Percentiles rank a stretch among this genome's conserved stretches.
Conservation (phyloP, 2,329 filamentous ascomycete genomes). For the Lachnum nothofagi region DNA sequence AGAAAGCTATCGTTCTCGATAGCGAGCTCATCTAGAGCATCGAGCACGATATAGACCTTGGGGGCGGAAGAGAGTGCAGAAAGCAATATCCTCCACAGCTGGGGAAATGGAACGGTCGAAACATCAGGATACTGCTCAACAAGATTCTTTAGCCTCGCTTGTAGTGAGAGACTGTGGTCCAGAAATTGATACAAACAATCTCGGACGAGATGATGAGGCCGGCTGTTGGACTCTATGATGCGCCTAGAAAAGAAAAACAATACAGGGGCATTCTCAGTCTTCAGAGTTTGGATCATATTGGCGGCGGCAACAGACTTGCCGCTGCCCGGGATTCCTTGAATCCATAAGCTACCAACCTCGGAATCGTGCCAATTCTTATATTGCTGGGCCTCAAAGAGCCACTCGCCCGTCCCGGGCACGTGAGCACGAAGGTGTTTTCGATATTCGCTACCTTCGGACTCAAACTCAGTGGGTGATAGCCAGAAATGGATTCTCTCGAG, state of each 20-base stretch:
- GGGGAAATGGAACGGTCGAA: conserved; percentile 23
- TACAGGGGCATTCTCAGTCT: conserved; percentile 19
- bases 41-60: conserved; percentile 41
- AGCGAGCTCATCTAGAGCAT: conserved; percentile 46
- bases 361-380: conserved; percentile 3
- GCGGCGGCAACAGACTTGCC: conserved; percentile 40
- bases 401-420: conserved; percentile 4
- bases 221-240: conserved; percentile 34
- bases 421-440: conserved; percentile 3
- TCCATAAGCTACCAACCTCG: conserved; percentile 38
- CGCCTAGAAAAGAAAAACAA: conserved; percentile 37
- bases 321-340: conserved; percentile 40
- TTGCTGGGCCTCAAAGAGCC: conserved; percentile 3
- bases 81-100: conserved; percentile 31
- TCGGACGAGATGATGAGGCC: conserved; percentile 26
- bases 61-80: conserved; percentile 14
- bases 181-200: conserved; percentile 35
- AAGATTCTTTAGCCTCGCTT: conserved; percentile 1
- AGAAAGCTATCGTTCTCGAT: conserved; percentile 34
- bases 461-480: conserved; percentile 7
- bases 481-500: neutral
- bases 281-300: neutral
- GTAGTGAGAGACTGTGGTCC: conserved; percentile 16
- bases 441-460: conserved; percentile 4
- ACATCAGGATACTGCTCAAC: conserved; percentile 8